Evolutionary conservation across 306 rosid genomes (phyloP).

Genomic region (Castanopsis chinensis): DNA sequence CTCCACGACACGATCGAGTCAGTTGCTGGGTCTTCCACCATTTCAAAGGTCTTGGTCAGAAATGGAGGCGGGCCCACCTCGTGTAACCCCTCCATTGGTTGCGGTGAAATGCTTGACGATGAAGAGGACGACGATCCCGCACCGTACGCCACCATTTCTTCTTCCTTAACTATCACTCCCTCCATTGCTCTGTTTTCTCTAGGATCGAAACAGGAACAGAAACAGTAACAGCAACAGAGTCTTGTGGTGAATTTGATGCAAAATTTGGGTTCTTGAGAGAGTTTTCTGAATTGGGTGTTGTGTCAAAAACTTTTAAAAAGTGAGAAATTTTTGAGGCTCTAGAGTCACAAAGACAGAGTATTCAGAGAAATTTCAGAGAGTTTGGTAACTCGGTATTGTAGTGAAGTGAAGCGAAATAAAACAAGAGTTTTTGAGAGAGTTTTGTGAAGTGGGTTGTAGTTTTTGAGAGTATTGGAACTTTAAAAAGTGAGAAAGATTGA

Average conservation of each 20-base stretch:
- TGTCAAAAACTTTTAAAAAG: too few species aligned
- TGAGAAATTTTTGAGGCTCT: neutral
- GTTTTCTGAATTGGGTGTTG: too few species aligned
- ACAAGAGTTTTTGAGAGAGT: too few species aligned
- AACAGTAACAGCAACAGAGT: neutral
- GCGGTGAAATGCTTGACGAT: conserved; percentile 50
- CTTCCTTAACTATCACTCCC: conserved; percentile 44
- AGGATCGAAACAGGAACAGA: neutral
- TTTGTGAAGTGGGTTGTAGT: too few species aligned
- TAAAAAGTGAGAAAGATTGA: too few species aligned
- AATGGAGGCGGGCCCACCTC: conserved; percentile 92
- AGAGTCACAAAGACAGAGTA: neutral
- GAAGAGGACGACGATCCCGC: conserved; percentile 49
- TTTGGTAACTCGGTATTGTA: too few species aligned
- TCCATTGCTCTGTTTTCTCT: conserved; percentile 26
- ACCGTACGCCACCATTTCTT: conserved; percentile 36
- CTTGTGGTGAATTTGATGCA: neutral
- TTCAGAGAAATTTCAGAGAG: too few species aligned
- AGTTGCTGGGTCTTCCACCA: conserved; percentile 89
- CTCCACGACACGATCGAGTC: conserved; percentile 90
- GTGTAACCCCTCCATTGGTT: conserved; percentile 76
- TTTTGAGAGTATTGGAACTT: too few species aligned
- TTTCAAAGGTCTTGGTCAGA: conserved; percentile 81
- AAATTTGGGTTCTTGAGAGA: neutral
- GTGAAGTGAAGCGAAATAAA: too few species aligned